A percentile compares a stretch with the other conserved stretches of the same genome.
These are phyloP conservation scores for Yamadazyma buinensis DNA, from an alignment of 1,139 yeast genomes.

Conservation along the genomic window DNA sequence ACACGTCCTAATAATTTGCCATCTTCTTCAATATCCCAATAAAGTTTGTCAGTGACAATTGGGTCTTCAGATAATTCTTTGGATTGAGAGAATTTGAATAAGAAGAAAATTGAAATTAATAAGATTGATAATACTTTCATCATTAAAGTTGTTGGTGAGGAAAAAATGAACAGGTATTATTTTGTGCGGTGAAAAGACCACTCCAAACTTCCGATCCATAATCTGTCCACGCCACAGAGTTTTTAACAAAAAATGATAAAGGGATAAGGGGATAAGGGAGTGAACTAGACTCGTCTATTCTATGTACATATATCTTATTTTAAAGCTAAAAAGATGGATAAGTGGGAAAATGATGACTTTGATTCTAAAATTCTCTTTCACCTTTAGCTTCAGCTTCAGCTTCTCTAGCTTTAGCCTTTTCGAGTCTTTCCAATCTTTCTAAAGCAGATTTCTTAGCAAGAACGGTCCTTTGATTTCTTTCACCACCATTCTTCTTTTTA, in stretches of 20 bases:
- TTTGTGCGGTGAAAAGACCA: no score
- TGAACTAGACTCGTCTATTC: no score
- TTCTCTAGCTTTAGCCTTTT: conserved; percentile 24
- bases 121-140: conserved; percentile 29
- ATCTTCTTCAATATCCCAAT: conserved; percentile 81
- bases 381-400: conserved; percentile 29
- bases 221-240: no score
- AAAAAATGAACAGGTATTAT: no score
- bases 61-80: conserved; percentile 47
- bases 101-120: conserved; percentile 15
- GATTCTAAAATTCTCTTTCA: conserved; percentile 25
- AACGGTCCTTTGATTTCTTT: conserved; percentile 69
- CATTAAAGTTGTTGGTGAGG: conserved; percentile 9
- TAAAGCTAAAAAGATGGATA: no score
- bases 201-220: no score
- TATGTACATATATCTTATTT: no score
- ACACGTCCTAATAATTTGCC: conserved; percentile 67
- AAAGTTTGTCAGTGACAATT: conserved; percentile 70
- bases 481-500: conserved; percentile 85
- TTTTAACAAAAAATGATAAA: no score
- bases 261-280: no score
- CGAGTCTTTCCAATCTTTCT: conserved; percentile 44
- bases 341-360: no score
- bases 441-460: conserved; percentile 69
- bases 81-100: conserved; percentile 18